Evolutionary conservation across 2,329 filamentous ascomycete genomes (phyloP).

Genomic region (Diplodia mutila): DNA sequence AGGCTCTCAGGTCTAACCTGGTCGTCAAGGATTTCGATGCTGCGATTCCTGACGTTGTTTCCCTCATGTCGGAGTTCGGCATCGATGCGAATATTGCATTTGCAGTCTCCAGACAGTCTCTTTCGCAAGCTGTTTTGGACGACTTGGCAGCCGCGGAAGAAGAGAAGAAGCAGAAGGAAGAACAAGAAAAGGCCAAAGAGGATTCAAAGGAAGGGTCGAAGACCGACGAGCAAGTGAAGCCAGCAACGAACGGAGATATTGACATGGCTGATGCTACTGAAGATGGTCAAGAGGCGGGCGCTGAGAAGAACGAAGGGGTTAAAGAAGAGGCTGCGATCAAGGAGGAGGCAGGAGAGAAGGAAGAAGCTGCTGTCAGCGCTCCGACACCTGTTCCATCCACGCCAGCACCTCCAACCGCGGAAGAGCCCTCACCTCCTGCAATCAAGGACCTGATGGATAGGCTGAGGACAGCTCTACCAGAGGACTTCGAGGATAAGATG

Average conservation of each 20-base stretch:
- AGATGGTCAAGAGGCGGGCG: conserved; percentile 32
- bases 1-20: conserved; percentile 81
- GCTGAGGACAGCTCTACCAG: conserved; percentile 64
- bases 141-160: conserved; percentile 42
- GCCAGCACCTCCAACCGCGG: conserved; percentile 7
- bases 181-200: conserved; percentile 35
- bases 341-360: conserved; percentile 33
- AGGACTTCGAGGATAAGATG: conserved; percentile 69
- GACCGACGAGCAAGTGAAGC: conserved; percentile 26
- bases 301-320: conserved; percentile 28
- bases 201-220: conserved; percentile 30
- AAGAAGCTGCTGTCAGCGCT: conserved; percentile 30
- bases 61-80: conserved; percentile 76
- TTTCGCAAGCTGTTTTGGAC: conserved; percentile 44
- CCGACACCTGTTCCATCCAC: conserved; percentile 21
- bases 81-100: conserved; percentile 56
- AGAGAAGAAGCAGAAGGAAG: conserved; percentile 24
- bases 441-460: conserved; percentile 74
- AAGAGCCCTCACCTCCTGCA: conserved; percentile 62
- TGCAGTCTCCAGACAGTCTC: conserved; percentile 37
- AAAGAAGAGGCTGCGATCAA: conserved; percentile 34
- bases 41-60: conserved; percentile 73
- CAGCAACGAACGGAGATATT: conserved; percentile 58
- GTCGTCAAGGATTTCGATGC: conserved; percentile 75
- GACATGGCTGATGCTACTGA: conserved; percentile 50